Percentiles rank a stretch among this genome's conserved stretches.
These are phyloP conservation scores for Taphrina flavorubra DNA, from an alignment of 1,139 yeast genomes.

Conservation along the genomic window DNA sequence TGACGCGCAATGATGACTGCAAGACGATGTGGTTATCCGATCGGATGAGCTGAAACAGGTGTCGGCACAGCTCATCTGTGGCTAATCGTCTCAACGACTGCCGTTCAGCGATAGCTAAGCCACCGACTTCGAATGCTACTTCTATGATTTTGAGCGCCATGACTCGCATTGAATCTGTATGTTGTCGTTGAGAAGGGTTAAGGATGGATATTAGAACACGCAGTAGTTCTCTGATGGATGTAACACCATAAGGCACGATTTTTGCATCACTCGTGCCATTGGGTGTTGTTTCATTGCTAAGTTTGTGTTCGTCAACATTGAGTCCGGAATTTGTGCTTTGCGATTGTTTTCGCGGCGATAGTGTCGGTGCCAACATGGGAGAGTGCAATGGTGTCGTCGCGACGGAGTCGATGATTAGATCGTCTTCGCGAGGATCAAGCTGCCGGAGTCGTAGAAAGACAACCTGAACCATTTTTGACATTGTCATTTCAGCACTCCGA, in stretches of 20 bases:
- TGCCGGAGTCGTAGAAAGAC: slow-evolving; percentile 67
- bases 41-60: slow-evolving; percentile 78
- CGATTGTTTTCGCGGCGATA: slow-evolving; percentile 46
- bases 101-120: slow-evolving; percentile 68
- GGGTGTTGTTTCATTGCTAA: slow-evolving; percentile 21
- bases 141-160: slow-evolving; percentile 79
- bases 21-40: slow-evolving; percentile 70
- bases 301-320: slow-evolving; percentile 35
- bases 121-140: slow-evolving; percentile 82
- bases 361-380: slow-evolving; percentile 15
- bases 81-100: slow-evolving; percentile 70
- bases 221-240: slow-evolving; percentile 70
- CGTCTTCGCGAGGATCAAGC: slow-evolving; percentile 28
- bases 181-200: slow-evolving; percentile 82
- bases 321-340: slow-evolving; percentile 29
- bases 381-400: slow-evolving; percentile 28
- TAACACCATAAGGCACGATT: slow-evolving; percentile 65
- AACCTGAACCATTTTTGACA: slow-evolving; percentile 70
- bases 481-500: slow-evolving; percentile 85
- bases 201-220: slow-evolving; percentile 81
- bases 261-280: slow-evolving; percentile 44
- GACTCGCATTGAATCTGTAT: slow-evolving; percentile 83
- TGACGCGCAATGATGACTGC: slow-evolving; percentile 75
- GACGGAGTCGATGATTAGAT: slow-evolving; percentile 18
- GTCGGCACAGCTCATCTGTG: slow-evolving; percentile 81